Base-by-base conservation (phyloP, 164 flowering plant genomes). In the Nymphaea colorata region DNA sequence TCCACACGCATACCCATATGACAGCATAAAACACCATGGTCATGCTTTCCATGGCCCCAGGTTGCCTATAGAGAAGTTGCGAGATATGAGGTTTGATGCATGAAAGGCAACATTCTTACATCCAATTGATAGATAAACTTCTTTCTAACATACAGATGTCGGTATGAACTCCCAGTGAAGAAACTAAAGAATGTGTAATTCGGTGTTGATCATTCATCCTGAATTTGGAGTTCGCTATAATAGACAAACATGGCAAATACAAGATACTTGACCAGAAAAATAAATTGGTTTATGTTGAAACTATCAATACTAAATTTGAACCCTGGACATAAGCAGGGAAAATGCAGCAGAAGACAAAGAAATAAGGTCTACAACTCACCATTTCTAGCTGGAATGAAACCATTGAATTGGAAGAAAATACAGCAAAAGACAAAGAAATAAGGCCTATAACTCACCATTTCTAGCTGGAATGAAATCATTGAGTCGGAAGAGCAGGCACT, bases 401-500 rank as follows among this genome's bases (percentile, higher is more conserved):
- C 68, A 69, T 91, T 88, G 41, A 91, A 82, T 55, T 85, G 90
- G 72, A 85, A 94, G 36, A 25, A 25, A 25, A 51, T 51, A 51
- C 57, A 51, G 57, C 8, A 51, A 51, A 51, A 51, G 14, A 51
- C 14, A 4, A 51, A 15, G 3, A 7, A 51, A 51, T 8, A 15
- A 51, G 57, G 14, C 57, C 12, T 51, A 8, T 51, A 51, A 51
- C 84, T 69, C 2, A 91, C 99, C 90, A 76, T 91, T 88, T 70
- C 68, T 82, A 78, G 80, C 82, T 51, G 82, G 53, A 57, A 94
- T 74, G 67, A 87, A 62, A 73, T 76, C 68, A 69, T 94, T 88
- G 41, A 91, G 82, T 55, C 86, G 90, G 72, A 85, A 94, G 69
- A 94, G 91, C 71, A 91, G 69, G 79, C 99, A 94, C 75, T 94